A percentile compares a stretch with the other conserved stretches of the same genome.
Evolutionary conservation across 139 green algal species (phyloP).

Genomic region (Prasinococcaceae sp.): DNA sequence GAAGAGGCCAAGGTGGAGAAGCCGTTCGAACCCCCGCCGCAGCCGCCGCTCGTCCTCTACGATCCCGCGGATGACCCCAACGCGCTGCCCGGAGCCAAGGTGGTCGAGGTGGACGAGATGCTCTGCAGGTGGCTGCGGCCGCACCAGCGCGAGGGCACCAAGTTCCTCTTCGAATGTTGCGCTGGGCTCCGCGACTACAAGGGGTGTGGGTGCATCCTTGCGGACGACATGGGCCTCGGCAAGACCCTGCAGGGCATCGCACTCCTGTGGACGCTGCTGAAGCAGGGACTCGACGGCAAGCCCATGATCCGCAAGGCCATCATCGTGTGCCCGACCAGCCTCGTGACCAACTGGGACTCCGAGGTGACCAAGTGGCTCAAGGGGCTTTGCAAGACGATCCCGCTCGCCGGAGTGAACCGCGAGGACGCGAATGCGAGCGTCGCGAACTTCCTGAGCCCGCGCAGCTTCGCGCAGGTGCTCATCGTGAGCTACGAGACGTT

Average conservation of each 20-base stretch:
- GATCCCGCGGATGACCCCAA: neutral
- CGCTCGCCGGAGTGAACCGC: constrained; percentile 67
- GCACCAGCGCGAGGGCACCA: constrained; percentile 89
- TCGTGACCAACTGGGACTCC: constrained; percentile 94
- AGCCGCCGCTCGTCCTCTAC: neutral
- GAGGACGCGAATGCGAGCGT: constrained; percentile 77
- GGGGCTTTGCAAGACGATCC: constrained; percentile 53
- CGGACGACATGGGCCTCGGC: no score
- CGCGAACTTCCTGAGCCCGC: constrained; percentile 19
- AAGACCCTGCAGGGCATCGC: constrained; percentile 82
- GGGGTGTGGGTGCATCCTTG: no score
- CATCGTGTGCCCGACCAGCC: constrained; percentile 92
- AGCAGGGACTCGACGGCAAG: constrained; percentile 18
- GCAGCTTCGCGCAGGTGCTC: constrained; percentile 24
- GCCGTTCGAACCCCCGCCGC: no score
- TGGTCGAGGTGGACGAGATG: constrained; percentile 65
- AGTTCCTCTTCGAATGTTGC: constrained; percentile 99
- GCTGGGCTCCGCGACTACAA: constrained; percentile 46
- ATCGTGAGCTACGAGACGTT: constrained; percentile 95
- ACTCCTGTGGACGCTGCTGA: constrained; percentile 89
- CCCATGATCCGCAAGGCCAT: constrained; percentile 65
- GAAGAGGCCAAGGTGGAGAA: neutral
- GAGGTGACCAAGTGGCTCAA: constrained; percentile 93
- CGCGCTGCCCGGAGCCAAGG: neutral
- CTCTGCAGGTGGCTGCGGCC: constrained; percentile 70